Base-by-base conservation (phyloP, 2,329 filamentous ascomycete genomes). In the Paecilomyces dactylethromorphus region DNA sequence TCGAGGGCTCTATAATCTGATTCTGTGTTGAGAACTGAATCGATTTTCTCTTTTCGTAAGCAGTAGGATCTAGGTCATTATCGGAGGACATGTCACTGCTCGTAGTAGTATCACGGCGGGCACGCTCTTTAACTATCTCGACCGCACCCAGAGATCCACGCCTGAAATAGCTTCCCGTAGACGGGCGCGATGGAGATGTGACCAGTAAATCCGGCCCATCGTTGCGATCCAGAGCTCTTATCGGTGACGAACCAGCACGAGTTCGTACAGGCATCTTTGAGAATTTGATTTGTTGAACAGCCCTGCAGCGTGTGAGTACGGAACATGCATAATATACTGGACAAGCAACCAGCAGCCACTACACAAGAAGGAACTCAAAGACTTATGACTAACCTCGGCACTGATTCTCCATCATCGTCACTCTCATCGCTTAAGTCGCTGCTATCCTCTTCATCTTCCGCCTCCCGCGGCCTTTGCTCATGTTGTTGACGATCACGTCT, bases 261-360 rank as follows among this genome's bases (percentile, higher is more conserved):
- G 86, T 87, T 31, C 92, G 85, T 51, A 96, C 83, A 1, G 94
- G 93, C 90, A 97, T 93, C 76, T 97, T 97, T 54, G 89, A 87
- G 74, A 99, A 99, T 70, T 93, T 92, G 72, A 97, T 96, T 72
- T 95, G 91, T 71, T 95, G 91, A 2, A 89, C 88, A 52, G 90
- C 88, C 57, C 89, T 81, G 55, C n/a, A 53, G 26, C 5, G 29
- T 39, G 59, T 72, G 29, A 72, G 67, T 55, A 63, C 15, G 18
- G 32, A 22, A 32, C 5, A 55, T 55, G 24, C 11, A 11, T 15
- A 24, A 49, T 57, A 57, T 50, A 58, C 5, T 21, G 18, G 11
- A 31, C 33, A 51, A 31, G 52, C 22, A 33, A 15, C 22, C 31
- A 11, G 24, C 3, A 45, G 49, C 21, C 3, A n/a, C 49, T 52